A percentile compares a stretch with the other conserved stretches of the same genome.
Evolutionary conservation across 305 asterid genomes (phyloP).

Genomic region (Solanum hybrid): DNA sequence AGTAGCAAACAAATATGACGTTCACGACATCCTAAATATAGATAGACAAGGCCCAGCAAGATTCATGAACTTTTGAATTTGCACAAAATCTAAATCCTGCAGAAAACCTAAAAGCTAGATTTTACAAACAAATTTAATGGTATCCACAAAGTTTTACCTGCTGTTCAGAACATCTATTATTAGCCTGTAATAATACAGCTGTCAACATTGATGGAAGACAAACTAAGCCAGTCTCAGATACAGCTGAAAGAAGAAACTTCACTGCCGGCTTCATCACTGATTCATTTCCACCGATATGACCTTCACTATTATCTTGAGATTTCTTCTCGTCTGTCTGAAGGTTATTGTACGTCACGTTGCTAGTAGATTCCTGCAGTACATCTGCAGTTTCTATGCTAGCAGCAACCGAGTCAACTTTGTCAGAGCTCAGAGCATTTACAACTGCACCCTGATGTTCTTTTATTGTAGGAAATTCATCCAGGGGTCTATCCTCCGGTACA

Average conservation of each 20-base stretch:
- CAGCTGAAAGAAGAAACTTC: slow-evolving; percentile 68
- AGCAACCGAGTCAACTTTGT: slow-evolving; percentile 22
- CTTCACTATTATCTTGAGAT: slow-evolving; percentile 22
- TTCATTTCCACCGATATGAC: slow-evolving; percentile 32
- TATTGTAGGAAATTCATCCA: slow-evolving; percentile 26
- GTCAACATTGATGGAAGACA: slow-evolving; percentile 98
- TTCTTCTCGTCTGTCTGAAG: slow-evolving; percentile 38
- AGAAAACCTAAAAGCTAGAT: neutral
- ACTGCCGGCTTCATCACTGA: slow-evolving; percentile 49
- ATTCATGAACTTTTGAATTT: neutral
- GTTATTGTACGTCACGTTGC: slow-evolving; percentile 29
- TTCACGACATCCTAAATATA: neutral
- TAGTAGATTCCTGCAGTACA: slow-evolving; percentile 24
- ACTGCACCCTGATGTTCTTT: slow-evolving; percentile 16
- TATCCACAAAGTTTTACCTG: slow-evolving; percentile 32
- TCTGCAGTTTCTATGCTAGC: slow-evolving; percentile 20
- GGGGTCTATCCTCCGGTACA: slow-evolving; percentile 42
- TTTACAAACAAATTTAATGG: slow-evolving; percentile 2
- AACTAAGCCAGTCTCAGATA: slow-evolving; percentile 90
- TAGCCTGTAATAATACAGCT: slow-evolving; percentile 91
- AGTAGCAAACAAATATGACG: neutral
- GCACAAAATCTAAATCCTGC: neutral
- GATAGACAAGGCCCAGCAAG: neutral
- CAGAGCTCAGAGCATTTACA: slow-evolving; percentile 20
- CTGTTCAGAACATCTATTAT: slow-evolving; percentile 78